Evolutionary conservation across 2,329 filamentous ascomycete species (phyloP), one percentile per base, ranked within the genome.

Genomic region (Pseudogymnoascus sp.): DNA sequence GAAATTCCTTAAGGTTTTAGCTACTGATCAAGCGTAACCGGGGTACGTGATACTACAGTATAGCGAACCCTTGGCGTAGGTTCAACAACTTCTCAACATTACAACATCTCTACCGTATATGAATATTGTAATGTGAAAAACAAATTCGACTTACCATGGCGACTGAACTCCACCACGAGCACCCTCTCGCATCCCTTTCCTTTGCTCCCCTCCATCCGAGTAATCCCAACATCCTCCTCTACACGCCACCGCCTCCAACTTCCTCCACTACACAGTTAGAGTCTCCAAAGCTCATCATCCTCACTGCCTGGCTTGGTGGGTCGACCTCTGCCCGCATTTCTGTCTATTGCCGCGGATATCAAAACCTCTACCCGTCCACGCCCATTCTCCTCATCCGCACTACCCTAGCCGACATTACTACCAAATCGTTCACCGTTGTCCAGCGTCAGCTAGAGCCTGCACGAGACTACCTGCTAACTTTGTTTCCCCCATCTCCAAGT

Each of bases 131-230:
- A n/a, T n/a, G 18, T 21, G 15, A 39, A 21, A 9, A 7, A 2
- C 37, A 7, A 62, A 48, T 57, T 58, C 37, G 15, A 61, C 35
- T 18, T 52, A n/a, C 21, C n/a, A 57, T 21, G 37, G 37, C 37
- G 15, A 39, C 37, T 5, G 13, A 19, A 39, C 8, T 8, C 19
- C 10, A 39, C 5, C 15, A 21, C 5, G 8, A 21, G 21, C 37
- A 39, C 18, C 41, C 62, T 60, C 63, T 60, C 62, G 61, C 59
- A 23, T 63, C 62, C 63, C 64, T 57, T 63, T 63, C 61, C 63
- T 59, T 61, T 63, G 64, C 64, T 56, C 63, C 62, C 63, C 48
- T 61, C 33, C 38, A 35, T 60, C 60, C 60, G 26, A 35, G 62
- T 58, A 57, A 65, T 60, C 59, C 60, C 34, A 52, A 56, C 59